Base-by-base conservation (phyloP, 2,329 filamentous ascomycete species). In the Ceratocystis ficicola region DNA sequence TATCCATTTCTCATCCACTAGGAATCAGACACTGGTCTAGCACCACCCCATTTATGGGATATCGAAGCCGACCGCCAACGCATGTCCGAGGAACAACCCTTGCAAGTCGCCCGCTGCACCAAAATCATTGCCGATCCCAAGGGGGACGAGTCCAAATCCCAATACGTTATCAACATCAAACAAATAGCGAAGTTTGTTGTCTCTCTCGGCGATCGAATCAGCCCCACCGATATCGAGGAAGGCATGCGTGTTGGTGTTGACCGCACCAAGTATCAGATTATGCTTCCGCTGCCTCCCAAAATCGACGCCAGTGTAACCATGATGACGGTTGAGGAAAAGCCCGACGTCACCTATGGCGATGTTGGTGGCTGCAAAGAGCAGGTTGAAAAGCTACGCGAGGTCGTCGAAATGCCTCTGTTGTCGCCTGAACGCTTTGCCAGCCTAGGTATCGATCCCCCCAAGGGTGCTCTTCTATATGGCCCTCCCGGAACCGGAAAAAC, bases 251-350 rank as follows among this genome's bases (percentile, higher is more conserved):
- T 99, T 69, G 94, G 92, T 77, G 94, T 99, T 75, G 94, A 99
- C 77, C 84, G 94, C 67, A 97, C 95, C 81, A 99, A 99, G 81
- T 99, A 99, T 78, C 94, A 99, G 78, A 99, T 99, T 73, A 86
- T 99, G 76, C 83, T 99, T 61, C 94, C 94, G 44, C 80, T 99
- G 65, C 94, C 94, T 55, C 94, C 94, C 44, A 99, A 97, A 83
- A 99, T 99, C 79, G 94, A 99, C 74, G 93, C 94, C 65, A 96
- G 90, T 71, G 94, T 99, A 70, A 99, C 94, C 48, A 99, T 99
- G 94, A 99, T 99, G 94, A 97, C 94, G 63, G 94, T 99, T 70
- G 94, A 99, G 80, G 94, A 99, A 79, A 99, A 99, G 81, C 94
- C 94, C 17, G 94, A 99, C 76, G 94, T 99, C 69, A 99, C 94